phyloP scores from a whole-genome alignment of 495 filamentous ascomycete species.

The Xylaria venustula region DNA sequence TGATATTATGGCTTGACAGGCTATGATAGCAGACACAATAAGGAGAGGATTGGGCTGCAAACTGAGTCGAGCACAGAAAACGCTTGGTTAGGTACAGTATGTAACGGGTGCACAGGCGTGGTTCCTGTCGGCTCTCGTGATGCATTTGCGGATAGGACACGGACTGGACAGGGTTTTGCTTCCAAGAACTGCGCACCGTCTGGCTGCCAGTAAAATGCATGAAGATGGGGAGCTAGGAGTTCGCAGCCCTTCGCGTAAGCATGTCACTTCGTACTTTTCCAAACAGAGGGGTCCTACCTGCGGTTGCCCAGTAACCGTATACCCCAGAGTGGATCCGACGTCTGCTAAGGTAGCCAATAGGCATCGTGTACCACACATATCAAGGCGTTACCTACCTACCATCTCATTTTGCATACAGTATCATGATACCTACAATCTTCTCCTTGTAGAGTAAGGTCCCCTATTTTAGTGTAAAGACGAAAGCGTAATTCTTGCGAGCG shows the following conservation, averaged over 20 bases:
- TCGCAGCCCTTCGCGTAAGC: neutral
- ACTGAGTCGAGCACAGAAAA: neutral
- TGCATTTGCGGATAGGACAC: neutral
- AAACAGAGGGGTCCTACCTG: conserved; percentile 18
- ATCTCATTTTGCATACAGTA: too few relatives aligned
- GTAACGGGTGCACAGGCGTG: neutral
- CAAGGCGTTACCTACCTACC: too few relatives aligned
- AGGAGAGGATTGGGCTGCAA: neutral
- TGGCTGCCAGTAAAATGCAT: conserved; percentile 4
- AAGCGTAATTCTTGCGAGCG: too few relatives aligned
- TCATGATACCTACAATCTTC: too few relatives aligned
- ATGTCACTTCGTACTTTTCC: conserved; percentile 11
- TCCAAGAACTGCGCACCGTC: neutral
- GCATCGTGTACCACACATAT: too few relatives aligned
- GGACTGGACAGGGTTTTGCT: neutral
- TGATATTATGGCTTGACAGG: neutral
- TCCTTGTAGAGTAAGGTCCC: too few relatives aligned
- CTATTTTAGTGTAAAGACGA: too few relatives aligned
- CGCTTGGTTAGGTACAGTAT: too few relatives aligned
- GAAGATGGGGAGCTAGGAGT: conserved; percentile 1
- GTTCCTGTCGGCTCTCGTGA: neutral
- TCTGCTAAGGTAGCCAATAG: neutral
- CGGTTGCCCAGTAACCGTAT: conserved; percentile 16
- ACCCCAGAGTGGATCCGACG: neutral
- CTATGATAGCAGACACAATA: neutral